Conservation (phyloP, 2,329 filamentous ascomycete species). For the Ceratocystiopsis sp. region DNA sequence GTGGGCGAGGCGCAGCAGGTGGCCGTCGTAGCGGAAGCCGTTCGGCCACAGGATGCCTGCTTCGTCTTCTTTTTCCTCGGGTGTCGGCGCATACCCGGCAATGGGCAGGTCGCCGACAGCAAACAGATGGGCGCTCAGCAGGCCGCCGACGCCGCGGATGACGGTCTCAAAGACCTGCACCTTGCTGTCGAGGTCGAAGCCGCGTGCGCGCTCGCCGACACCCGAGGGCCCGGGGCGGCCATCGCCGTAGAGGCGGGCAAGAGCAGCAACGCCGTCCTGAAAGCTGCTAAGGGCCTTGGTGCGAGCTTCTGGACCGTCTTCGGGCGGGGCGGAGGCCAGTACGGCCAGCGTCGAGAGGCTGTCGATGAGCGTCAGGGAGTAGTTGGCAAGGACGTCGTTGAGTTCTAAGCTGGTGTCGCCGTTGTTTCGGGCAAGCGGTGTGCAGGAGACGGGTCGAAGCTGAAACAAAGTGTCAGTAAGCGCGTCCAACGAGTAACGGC, state of each 20-base stretch:
- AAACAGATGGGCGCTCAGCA: slow-evolving; percentile 87
- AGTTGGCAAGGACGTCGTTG: slow-evolving; percentile 94
- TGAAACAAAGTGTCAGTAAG: slow-evolving; percentile 17
- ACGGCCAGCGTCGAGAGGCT: slow-evolving; percentile 89
- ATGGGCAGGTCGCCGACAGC: slow-evolving; percentile 84
- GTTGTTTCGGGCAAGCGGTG: slow-evolving; percentile 67
- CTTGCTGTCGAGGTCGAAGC: slow-evolving; percentile 93
- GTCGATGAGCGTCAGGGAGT: slow-evolving; percentile 88
- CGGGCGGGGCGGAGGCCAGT: slow-evolving; percentile 56
- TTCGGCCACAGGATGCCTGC: slow-evolving; percentile 50
- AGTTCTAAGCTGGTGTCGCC: slow-evolving; percentile 64
- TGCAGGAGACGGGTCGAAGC: slow-evolving; percentile 73
- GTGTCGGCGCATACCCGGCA: slow-evolving; percentile 42
- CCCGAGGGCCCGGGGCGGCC: slow-evolving; percentile 52
- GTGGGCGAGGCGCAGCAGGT: slow-evolving; percentile 73
- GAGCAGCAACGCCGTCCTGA: slow-evolving; percentile 56
- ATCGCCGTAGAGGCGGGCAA: slow-evolving; percentile 77
- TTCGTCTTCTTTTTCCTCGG: too few relatives aligned
- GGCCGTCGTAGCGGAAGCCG: slow-evolving; percentile 71
- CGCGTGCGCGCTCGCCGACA: slow-evolving; percentile 53
- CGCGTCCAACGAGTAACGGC: too few relatives aligned
- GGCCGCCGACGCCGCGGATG: slow-evolving; percentile 77
- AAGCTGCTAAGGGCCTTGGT: slow-evolving; percentile 55
- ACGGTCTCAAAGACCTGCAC: slow-evolving; percentile 98
- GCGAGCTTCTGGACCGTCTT: slow-evolving; percentile 29